Conservation (phyloP, 164 flowering plant species). For the Litsea cubeba region DNA sequence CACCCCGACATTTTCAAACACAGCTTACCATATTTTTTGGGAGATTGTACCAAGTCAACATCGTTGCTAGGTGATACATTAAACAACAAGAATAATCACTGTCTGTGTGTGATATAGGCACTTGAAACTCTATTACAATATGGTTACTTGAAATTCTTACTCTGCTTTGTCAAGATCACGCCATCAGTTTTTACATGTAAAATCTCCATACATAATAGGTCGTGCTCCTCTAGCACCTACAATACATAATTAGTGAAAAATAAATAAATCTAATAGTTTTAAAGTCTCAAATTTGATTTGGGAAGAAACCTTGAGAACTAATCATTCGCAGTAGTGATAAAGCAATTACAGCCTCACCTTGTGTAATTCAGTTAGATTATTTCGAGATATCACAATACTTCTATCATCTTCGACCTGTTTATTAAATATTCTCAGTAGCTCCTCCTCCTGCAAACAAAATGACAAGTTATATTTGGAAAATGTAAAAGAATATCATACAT, state of each 20-base stretch:
- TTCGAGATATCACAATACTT: conserved; percentile 75
- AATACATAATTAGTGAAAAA: conserved; percentile 9
- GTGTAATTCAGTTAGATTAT: conserved; percentile 77
- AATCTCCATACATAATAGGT: conserved; percentile 69
- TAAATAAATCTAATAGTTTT: conserved; percentile 1
- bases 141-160: conserved; percentile 42
- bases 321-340: background rate
- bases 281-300: background rate
- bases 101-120: background rate
- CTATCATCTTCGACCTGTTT: conserved; percentile 94
- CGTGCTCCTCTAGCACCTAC: conserved; percentile 90
- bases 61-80: background rate
- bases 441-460: conserved; percentile 69
- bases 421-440: conserved; percentile 61
- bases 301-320: background rate
- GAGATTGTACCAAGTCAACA: too few species aligned
- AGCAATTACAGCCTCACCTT: conserved; percentile 40
- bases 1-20: too few species aligned
- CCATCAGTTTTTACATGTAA: conserved; percentile 80
- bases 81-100: background rate
- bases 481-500: background rate
- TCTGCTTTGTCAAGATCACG: conserved; percentile 68
- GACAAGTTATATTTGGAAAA: conserved; percentile 3
- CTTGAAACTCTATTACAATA: background rate
- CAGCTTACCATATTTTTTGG: too few species aligned